These are phyloP conservation scores for Ophiostoma fasciatum DNA, from an alignment of 2,329 filamentous ascomycete species.

Conservation along the genomic window DNA sequence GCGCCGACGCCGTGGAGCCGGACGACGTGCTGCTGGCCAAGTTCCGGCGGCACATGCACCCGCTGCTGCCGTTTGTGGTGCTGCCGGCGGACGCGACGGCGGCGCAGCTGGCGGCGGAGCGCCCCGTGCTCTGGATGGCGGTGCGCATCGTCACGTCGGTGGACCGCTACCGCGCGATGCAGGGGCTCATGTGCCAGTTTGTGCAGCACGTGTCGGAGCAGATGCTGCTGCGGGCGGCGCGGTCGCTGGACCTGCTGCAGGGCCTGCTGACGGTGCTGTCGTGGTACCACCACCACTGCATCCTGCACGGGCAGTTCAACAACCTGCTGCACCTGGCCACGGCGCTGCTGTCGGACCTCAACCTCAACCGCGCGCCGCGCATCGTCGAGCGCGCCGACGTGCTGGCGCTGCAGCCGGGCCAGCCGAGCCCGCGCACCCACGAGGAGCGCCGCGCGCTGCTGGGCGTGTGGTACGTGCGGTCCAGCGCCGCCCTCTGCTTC, in stretches of 20 bases:
- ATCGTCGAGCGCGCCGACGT: slow-evolving; percentile 27
- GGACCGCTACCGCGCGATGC: slow-evolving; percentile 30
- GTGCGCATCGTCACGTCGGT: slow-evolving; percentile 36
- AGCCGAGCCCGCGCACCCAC: slow-evolving; percentile 26
- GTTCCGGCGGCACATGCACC: slow-evolving; percentile 28
- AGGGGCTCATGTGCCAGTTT: slow-evolving; percentile 33
- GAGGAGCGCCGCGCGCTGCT: slow-evolving; percentile 38
- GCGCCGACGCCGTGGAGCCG: slow-evolving; percentile 26
- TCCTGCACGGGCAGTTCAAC: slow-evolving; percentile 36
- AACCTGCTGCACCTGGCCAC: slow-evolving; percentile 34
- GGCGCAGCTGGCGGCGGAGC: slow-evolving; percentile 21
- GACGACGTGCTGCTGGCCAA: slow-evolving; percentile 31
- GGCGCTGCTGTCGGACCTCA: slow-evolving; percentile 32
- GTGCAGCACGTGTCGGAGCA: slow-evolving; percentile 31
- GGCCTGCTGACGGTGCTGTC: slow-evolving; percentile 33
- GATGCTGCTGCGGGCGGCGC: slow-evolving; percentile 32
- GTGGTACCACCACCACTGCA: slow-evolving; percentile 40
- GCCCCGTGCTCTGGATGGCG: slow-evolving; percentile 33
- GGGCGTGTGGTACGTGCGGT: slow-evolving; percentile 39
- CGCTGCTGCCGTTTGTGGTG: slow-evolving; percentile 32
- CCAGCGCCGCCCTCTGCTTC: slow-evolving; percentile 27
- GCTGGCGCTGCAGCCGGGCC: slow-evolving; percentile 25
- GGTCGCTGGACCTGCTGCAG: slow-evolving; percentile 34
- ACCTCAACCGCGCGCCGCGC: slow-evolving; percentile 26
- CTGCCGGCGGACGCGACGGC: slow-evolving; percentile 23